A percentile compares a stretch with the other conserved stretches of the same genome.
phyloP scores from a whole-genome alignment of 2,329 filamentous ascomycete species.

The Talaromyces marneffei region DNA sequence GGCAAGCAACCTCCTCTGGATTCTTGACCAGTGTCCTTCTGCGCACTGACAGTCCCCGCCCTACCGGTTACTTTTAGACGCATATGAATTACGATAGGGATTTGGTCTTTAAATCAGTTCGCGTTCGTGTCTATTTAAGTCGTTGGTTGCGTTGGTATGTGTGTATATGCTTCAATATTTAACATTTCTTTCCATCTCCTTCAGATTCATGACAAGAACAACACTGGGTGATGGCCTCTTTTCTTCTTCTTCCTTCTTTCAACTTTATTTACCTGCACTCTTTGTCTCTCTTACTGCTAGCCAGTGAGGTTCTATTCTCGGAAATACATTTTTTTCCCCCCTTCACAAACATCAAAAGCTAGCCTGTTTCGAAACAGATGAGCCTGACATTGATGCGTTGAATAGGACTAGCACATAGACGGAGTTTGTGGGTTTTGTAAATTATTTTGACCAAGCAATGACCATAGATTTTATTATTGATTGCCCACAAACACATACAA shows the following conservation, averaged over 20 bases:
- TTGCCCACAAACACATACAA: neutral
- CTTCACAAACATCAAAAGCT: neutral
- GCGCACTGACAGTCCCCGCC: slow-evolving; percentile 18
- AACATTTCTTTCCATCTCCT: slow-evolving; percentile 8
- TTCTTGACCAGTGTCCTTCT: slow-evolving; percentile 28
- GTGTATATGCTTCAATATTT: neutral
- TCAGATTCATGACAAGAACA: neutral
- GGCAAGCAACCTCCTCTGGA: slow-evolving; percentile 21
- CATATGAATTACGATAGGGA: slow-evolving; percentile 1
- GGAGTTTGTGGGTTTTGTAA: slow-evolving; percentile 4
- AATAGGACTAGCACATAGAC: slow-evolving; percentile 11
- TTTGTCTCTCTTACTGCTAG: slow-evolving; percentile 7
- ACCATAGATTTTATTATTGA: neutral
- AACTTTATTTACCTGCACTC: slow-evolving; percentile 16
- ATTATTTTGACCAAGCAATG: neutral
- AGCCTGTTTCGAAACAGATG: neutral
- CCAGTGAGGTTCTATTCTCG: slow-evolving; percentile 1
- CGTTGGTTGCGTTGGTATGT: neutral
- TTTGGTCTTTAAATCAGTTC: neutral
- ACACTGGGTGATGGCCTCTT: slow-evolving; percentile 8
- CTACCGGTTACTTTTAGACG: slow-evolving; percentile 6
- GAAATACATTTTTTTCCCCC: neutral
- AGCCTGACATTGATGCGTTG: slow-evolving; percentile 13
- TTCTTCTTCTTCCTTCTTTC: slow-evolving; percentile 14
- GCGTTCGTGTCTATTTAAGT: neutral